These are phyloP conservation scores for Primulina huaijiensis DNA, from an alignment of 257 asterid genomes.

Conservation along the genomic window DNA sequence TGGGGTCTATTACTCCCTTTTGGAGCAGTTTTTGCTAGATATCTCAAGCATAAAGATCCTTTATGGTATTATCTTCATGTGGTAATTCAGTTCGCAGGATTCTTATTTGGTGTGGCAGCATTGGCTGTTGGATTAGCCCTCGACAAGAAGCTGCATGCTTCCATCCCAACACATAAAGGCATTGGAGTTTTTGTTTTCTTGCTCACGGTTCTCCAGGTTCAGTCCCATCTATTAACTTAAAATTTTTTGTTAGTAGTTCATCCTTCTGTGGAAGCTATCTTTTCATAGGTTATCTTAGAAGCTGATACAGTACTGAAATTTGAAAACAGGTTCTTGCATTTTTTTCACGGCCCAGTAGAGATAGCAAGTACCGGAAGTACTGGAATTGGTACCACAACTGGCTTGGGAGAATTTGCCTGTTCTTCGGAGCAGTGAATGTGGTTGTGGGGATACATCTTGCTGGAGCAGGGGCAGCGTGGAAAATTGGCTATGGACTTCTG, in stretches of 20 bases:
- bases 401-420: constrained; percentile 68
- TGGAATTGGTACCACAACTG: constrained; percentile 79
- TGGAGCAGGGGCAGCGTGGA: constrained; percentile 60
- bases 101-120: constrained; percentile 70
- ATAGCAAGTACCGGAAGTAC: constrained; percentile 57
- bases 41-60: constrained; percentile 55
- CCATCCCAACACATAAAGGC: constrained; percentile 74
- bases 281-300: not conserved
- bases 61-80: constrained; percentile 84
- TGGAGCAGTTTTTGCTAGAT: constrained; percentile 78
- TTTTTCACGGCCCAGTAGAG: constrained; percentile 58
- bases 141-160: constrained; percentile 48
- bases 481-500: constrained; percentile 67
- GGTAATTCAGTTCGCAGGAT: constrained; percentile 60
- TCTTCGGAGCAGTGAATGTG: constrained; percentile 70
- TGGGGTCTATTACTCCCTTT: constrained; percentile 84
- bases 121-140: constrained; percentile 66
- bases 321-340: constrained; percentile 62
- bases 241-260: not conserved
- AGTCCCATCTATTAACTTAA: constrained; percentile 4
- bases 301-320: not conserved
- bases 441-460: constrained; percentile 70
- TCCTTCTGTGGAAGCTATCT: not conserved
- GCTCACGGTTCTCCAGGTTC: constrained; percentile 72
- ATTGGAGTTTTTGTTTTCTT: constrained; percentile 70